Conservation (phyloP, 371 early-diverging fungal species). For the Mortierella sp. region DNA sequence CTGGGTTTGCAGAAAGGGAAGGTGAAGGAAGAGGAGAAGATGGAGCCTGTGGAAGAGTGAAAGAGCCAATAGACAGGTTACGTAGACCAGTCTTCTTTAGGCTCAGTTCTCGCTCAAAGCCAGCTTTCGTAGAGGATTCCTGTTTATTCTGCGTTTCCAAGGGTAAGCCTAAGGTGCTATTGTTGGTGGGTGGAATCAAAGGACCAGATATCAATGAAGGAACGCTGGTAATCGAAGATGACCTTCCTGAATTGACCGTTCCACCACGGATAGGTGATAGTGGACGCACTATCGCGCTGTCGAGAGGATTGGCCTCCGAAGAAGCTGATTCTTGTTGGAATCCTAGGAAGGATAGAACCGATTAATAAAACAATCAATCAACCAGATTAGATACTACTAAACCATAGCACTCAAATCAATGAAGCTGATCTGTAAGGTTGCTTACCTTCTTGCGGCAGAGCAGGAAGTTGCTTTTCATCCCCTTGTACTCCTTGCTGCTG, state of each 20-base stretch:
- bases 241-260: constrained; percentile 13
- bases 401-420: not conserved
- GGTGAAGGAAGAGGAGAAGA: constrained; percentile 53
- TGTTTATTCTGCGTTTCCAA: constrained; percentile 24
- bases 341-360: not conserved
- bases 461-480: constrained; percentile 30
- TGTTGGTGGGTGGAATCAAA: constrained; percentile 19
- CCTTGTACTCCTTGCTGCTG: constrained; percentile 2
- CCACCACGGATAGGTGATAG: constrained; percentile 52
- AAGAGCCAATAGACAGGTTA: constrained; percentile 21
- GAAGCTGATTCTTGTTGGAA: not conserved
- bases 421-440: not conserved
- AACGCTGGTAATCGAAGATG: constrained; percentile 30
- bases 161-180: not conserved
- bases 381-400: not conserved
- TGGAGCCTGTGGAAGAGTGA: constrained; percentile 45
- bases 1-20: constrained; percentile 9
- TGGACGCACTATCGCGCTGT: constrained; percentile 38
- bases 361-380: not conserved
- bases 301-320: constrained; percentile 4
- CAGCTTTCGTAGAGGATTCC: not conserved
- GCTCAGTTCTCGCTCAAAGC: constrained; percentile 5
- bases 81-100: constrained; percentile 16
- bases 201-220: constrained; percentile 40
- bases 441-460: constrained; percentile 39